A percentile compares a stretch with the other conserved stretches of the same genome.
phyloP scores from a whole-genome alignment of 169 alveolate species.

The Cytauxzoon felis region DNA sequence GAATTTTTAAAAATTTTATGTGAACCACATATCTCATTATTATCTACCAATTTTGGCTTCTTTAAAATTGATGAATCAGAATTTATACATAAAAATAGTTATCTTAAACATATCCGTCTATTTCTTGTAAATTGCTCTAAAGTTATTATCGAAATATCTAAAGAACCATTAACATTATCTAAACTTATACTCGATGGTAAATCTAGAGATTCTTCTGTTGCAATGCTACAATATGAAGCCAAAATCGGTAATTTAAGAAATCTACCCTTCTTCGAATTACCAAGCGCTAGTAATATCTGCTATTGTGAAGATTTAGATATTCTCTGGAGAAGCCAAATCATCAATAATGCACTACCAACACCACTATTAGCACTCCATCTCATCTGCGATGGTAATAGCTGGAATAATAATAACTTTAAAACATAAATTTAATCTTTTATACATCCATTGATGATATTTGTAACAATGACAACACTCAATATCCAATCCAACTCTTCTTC shows the following conservation, averaged over 20 bases:
- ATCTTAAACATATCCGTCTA: conserved; percentile 46
- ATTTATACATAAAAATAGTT: conserved; percentile 10
- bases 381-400: no score
- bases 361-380: conserved; percentile 45
- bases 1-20: conserved; percentile 5
- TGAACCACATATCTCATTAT: conserved; percentile 6
- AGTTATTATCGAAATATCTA: conserved; percentile 13
- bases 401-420: not conserved
- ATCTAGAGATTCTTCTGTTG: conserved; percentile 20
- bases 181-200: conserved; percentile 32
- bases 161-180: conserved; percentile 15
- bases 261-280: conserved; percentile 40
- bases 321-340: conserved; percentile 44
- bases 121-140: conserved; percentile 49
- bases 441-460: no score
- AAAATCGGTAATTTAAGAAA: conserved; percentile 10
- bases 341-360: conserved; percentile 50
- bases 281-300: conserved; percentile 30
- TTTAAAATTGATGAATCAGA: conserved; percentile 53
- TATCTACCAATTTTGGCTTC: conserved; percentile 29
- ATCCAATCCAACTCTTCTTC: no score
- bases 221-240: conserved; percentile 28
- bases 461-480: no score
- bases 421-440: not conserved
- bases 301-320: conserved; percentile 43